Percentiles rank a stretch among this genome's conserved stretches.
These are phyloP conservation scores for Oryza glaberrima DNA, from an alignment of 176 grass and related monocot species.

Conservation along the genomic window DNA sequence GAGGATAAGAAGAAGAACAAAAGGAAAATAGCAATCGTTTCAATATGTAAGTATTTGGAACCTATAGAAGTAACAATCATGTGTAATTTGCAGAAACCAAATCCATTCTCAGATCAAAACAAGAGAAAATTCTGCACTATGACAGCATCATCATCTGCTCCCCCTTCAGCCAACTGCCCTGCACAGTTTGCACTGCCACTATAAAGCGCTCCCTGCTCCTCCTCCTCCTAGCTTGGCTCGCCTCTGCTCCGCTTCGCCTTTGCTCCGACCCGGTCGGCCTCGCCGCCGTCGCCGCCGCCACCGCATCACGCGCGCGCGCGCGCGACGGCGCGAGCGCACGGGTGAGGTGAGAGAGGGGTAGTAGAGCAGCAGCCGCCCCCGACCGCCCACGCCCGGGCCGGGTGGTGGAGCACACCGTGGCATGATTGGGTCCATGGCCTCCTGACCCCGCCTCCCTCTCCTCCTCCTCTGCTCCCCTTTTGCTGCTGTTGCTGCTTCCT, in stretches of 20 bases:
- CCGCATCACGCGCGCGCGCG: background rate
- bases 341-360: background rate
- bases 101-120: background rate
- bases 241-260: background rate
- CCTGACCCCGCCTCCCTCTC: background rate
- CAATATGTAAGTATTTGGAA: background rate
- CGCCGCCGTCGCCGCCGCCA: background rate
- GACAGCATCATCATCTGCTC: background rate
- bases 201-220: constrained; percentile 18
- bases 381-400: background rate
- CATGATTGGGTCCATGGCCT: constrained; percentile 51
- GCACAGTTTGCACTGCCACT: constrained; percentile 5
- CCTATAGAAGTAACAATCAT: background rate
- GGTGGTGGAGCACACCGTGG: constrained; percentile 46
- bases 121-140: background rate
- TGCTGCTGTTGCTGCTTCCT: constrained; percentile 24
- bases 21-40: background rate
- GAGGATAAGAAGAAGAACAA: background rate
- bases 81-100: background rate
- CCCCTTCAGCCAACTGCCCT: background rate
- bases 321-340: background rate
- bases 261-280: background rate
- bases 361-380: background rate
- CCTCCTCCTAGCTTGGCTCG: background rate
- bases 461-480: constrained; percentile 10